Percentiles rank a stretch among this genome's conserved stretches.
Conservation (phyloP, 108 stramenopile species). For the Pseudonitzschia pungens region DNA sequence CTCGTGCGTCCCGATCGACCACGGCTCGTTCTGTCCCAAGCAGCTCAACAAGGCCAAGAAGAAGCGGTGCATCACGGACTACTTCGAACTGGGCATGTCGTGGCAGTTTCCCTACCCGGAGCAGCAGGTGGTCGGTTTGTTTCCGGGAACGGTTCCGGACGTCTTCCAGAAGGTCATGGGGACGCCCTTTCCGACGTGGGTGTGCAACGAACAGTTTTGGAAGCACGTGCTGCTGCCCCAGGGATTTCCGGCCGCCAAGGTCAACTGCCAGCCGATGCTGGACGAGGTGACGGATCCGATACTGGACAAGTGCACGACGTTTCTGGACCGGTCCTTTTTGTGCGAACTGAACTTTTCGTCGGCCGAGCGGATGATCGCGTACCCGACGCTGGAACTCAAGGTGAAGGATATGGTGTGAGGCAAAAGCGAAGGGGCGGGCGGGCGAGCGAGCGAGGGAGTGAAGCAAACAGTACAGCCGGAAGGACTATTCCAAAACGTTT, state of each 20-base stretch:
- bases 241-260: constrained; percentile 20
- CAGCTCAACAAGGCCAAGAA: background rate
- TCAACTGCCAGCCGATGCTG: constrained; percentile 53
- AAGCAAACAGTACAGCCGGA: too few species aligned
- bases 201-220: constrained; percentile 3
- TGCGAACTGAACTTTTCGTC: constrained; percentile 28
- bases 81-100: constrained; percentile 9
- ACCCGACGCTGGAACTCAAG: background rate
- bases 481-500: too few species aligned
- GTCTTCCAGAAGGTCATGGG: background rate
- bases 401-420: background rate
- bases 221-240: background rate
- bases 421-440: too few species aligned
- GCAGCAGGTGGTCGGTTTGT: background rate
- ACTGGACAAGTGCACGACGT: constrained; percentile 66
- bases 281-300: constrained; percentile 45
- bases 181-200: constrained; percentile 4
- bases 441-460: too few species aligned
- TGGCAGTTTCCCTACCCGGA: background rate
- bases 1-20: constrained; percentile 5
- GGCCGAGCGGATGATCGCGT: background rate
- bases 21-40: background rate
- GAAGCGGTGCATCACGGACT: constrained; percentile 9
- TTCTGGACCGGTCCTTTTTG: constrained; percentile 47
- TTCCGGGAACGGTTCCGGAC: background rate